These are phyloP conservation scores for Eucalyptus curtisii DNA, from an alignment of 345 rosid species.

Conservation along the genomic window DNA sequence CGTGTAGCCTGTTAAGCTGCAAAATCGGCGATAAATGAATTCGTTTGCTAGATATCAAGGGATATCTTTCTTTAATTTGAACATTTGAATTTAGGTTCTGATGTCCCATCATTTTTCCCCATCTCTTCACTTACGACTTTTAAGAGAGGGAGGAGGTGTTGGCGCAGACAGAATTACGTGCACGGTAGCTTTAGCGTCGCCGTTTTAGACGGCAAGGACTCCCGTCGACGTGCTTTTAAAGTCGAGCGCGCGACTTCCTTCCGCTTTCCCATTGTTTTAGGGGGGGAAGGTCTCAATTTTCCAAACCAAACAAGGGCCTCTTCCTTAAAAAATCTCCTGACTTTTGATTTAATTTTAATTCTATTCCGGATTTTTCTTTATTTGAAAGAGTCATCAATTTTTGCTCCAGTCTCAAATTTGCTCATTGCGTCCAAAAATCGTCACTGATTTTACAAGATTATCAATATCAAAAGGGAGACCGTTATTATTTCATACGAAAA, in stretches of 20 bases:
- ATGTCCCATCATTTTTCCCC: not conserved
- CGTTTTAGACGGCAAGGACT: not conserved
- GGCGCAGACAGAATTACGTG: not conserved
- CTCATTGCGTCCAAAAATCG: not conserved
- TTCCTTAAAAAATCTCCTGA: not conserved
- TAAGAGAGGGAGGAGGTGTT: not conserved
- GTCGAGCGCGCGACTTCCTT: not conserved
- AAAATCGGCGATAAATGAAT: not conserved
- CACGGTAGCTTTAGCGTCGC: not conserved
- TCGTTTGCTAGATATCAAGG: not conserved
- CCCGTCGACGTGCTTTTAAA: not conserved
- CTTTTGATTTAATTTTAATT: not conserved
- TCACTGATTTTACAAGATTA: accelerated
- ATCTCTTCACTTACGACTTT: not conserved
- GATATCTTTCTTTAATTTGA: not conserved
- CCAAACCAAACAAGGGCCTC: not conserved
- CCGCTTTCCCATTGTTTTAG: not conserved
- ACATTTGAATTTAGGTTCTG: not conserved
- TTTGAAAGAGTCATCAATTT: not conserved
- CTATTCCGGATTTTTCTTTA: not conserved
- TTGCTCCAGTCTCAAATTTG: accelerated
- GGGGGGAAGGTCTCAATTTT: not conserved
- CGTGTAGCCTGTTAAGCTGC: not conserved
- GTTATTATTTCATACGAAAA: accelerated
- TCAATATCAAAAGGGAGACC: not conserved